phyloP scores from a whole-genome alignment of 2,329 filamentous ascomycete genomes.

The Cladorrhinum sp. region DNA sequence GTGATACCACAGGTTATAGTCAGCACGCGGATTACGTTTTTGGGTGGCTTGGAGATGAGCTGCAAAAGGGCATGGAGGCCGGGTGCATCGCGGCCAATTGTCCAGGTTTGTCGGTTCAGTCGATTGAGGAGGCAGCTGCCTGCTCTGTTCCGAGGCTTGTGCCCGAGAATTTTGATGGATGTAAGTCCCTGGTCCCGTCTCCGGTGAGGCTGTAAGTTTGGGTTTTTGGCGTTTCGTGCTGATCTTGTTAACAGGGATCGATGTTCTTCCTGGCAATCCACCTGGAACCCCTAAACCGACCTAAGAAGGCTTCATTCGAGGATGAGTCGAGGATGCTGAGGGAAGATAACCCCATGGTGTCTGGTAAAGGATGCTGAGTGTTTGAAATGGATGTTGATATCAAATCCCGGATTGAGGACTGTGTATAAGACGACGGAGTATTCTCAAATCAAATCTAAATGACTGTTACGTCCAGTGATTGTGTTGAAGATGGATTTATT shows the following conservation, averaged over 20 bases:
- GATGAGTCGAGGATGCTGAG: too few relatives aligned
- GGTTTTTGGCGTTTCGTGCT: background rate
- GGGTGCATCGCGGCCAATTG: slow-evolving; percentile 34
- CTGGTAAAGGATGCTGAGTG: too few relatives aligned
- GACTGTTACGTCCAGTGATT: background rate
- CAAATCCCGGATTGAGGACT: too few relatives aligned
- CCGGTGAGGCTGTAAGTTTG: background rate
- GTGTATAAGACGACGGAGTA: too few relatives aligned
- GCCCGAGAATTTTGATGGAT: slow-evolving; percentile 33
- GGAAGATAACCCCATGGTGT: too few relatives aligned
- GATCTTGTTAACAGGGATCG: background rate
- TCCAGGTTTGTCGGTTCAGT: slow-evolving; percentile 33
- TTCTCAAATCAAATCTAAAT: too few relatives aligned
- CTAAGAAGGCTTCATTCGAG: too few relatives aligned
- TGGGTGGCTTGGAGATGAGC: slow-evolving; percentile 35
- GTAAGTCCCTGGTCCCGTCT: slow-evolving; percentile 26
- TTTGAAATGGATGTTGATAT: too few relatives aligned
- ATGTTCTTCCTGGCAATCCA: background rate
- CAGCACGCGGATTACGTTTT: slow-evolving; percentile 36
- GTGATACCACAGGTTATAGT: slow-evolving; percentile 29
- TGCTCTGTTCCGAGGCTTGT: slow-evolving; percentile 32
- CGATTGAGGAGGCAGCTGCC: slow-evolving; percentile 33
- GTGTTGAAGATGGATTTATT: background rate
- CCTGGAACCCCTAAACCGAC: background rate
- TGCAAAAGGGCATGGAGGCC: slow-evolving; percentile 34